A percentile compares a stretch with the other conserved stretches of the same genome.
Conservation (phyloP, 23 red algal genomes). For the Rhodosorus marinus region DNA sequence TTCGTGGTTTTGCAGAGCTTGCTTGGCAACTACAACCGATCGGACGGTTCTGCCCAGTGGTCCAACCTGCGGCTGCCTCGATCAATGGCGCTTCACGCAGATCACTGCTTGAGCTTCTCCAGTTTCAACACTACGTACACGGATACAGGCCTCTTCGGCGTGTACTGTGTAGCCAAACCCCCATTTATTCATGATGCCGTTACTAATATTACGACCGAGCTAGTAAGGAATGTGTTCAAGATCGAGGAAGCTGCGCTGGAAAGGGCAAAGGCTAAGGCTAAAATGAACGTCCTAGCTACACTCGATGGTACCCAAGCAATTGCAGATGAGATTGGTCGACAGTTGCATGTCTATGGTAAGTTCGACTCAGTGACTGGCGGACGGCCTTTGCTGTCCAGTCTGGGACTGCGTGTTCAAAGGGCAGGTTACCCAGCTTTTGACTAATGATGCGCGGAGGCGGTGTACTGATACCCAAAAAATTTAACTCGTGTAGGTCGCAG, state of each 20-base stretch:
- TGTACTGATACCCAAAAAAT: not conserved
- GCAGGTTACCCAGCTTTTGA: too few relatives aligned
- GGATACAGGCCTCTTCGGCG: constrained; percentile 86
- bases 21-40: constrained; percentile 68
- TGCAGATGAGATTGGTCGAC: constrained; percentile 88
- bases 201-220: constrained; percentile 34
- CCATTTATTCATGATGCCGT: constrained; percentile 78
- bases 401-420: too few relatives aligned
- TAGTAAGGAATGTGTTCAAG: constrained; percentile 33
- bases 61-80: constrained; percentile 34
- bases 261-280: constrained; percentile 70
- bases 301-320: constrained; percentile 48
- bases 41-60: constrained; percentile 20
- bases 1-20: constrained; percentile 95
- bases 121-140: constrained; percentile 95
- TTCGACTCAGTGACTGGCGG: not conserved
- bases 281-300: constrained; percentile 64
- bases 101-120: constrained; percentile 2
- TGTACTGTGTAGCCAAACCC: constrained; percentile 61
- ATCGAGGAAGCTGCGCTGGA: constrained; percentile 52
- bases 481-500: too few relatives aligned
- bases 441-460: too few relatives aligned
- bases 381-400: not conserved
- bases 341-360: constrained; percentile 86
- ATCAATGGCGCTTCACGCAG: constrained; percentile 26